Evolutionary conservation across 768 basidiomycete genomes (phyloP).

Genomic region (Russula sp.): DNA sequence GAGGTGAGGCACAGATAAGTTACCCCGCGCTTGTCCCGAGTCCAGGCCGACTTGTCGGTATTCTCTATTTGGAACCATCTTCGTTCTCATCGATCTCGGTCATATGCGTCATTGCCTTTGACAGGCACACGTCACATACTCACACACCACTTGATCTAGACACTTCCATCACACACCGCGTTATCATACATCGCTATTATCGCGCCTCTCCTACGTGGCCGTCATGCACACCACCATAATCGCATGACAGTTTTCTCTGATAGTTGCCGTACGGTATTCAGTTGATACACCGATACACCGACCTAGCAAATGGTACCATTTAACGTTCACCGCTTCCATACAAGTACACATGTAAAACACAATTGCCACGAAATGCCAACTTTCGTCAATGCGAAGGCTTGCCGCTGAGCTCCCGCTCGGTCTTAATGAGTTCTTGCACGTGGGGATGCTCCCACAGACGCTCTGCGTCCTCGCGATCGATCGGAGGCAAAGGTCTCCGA

Average conservation of each 20-base stretch:
- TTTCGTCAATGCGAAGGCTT: conserved; percentile 34
- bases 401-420: conserved; percentile 58
- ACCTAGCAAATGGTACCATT: not conserved
- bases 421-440: conserved; percentile 59
- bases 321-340: not conserved
- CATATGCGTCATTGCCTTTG: conserved; percentile 4
- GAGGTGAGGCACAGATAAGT: not conserved
- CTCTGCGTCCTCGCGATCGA: conserved; percentile 51
- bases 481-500: conserved; percentile 73
- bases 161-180: not conserved
- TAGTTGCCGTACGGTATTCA: not conserved
- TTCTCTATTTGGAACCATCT: not conserved
- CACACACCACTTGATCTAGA: not conserved
- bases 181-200: too few species aligned
- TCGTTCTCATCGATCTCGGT: conserved; percentile 20
- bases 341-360: not conserved
- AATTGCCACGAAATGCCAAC: not conserved
- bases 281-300: not conserved
- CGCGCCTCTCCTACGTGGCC: not conserved
- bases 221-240: not conserved
- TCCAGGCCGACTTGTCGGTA: conserved; percentile 9
- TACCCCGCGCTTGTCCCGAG: conserved; percentile 25
- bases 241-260: not conserved
- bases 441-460: conserved; percentile 72
- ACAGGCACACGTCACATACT: conserved; percentile 12